These are phyloP conservation scores for Epichloe gansuensis DNA, from an alignment of 2,329 filamentous ascomycete genomes.

Conservation along the genomic window DNA sequence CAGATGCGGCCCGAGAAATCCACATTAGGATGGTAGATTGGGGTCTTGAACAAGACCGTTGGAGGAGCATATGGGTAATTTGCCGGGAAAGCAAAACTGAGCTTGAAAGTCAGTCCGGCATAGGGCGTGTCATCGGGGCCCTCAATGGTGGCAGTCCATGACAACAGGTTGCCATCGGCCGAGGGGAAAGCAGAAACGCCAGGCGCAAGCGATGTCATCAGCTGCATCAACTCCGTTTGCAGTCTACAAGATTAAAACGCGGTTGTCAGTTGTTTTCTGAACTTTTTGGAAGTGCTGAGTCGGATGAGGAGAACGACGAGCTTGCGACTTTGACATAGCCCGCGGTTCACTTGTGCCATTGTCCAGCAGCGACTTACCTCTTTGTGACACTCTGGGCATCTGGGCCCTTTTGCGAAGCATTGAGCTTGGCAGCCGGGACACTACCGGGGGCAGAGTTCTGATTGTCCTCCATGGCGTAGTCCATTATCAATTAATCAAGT, in stretches of 20 bases:
- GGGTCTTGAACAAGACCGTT: constrained; percentile 91
- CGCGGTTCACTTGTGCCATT: background rate
- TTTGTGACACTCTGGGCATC: constrained; percentile 68
- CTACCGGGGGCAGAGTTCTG: constrained; percentile 57
- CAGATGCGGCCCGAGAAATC: constrained; percentile 96
- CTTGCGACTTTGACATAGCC: background rate
- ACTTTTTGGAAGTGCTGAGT: background rate
- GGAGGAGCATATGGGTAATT: constrained; percentile 92
- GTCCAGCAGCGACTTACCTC: constrained; percentile 35
- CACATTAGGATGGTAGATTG: constrained; percentile 97
- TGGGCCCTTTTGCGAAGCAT: constrained; percentile 40
- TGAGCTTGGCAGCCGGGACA: constrained; percentile 48
- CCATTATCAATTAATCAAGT: constrained; percentile 18
- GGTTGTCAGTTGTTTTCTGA: background rate
- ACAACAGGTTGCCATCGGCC: constrained; percentile 76
- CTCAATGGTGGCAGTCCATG: constrained; percentile 87
- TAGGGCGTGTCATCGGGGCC: constrained; percentile 90
- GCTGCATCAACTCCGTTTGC: constrained; percentile 94
- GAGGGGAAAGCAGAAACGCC: constrained; percentile 93
- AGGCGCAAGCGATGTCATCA: constrained; percentile 90
- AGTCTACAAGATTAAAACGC: constrained; percentile 42
- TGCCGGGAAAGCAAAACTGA: constrained; percentile 76
- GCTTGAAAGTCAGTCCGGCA: constrained; percentile 75
- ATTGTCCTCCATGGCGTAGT: constrained; percentile 38
- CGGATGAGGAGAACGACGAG: background rate